phyloP scores from a whole-genome alignment of 2,329 filamentous ascomycete species.

The Scorias spongiosa region DNA sequence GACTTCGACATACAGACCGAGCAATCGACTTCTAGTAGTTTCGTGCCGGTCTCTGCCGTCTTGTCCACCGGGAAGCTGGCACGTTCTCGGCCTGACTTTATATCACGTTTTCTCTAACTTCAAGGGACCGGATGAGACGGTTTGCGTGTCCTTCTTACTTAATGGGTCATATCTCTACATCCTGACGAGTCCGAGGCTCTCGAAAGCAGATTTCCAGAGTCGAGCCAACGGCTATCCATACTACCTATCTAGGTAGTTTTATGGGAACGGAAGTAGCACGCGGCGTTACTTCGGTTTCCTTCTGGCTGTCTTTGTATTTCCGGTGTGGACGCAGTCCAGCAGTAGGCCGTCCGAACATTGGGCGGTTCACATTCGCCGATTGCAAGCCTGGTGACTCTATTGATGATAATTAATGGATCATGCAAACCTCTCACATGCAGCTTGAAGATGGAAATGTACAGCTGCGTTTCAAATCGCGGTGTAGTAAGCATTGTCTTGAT shows the following conservation, averaged over 20 bases:
- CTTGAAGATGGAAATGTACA: neutral
- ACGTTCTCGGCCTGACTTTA: neutral
- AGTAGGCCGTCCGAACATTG: neutral
- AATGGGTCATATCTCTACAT: neutral
- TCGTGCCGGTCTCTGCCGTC: neutral
- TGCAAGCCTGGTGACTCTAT: neutral
- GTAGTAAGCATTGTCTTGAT: conserved; percentile 5
- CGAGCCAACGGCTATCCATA: neutral
- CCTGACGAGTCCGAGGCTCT: neutral
- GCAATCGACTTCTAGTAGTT: neutral
- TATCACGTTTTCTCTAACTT: no score
- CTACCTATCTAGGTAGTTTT: no score
- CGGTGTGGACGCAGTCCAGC: neutral
- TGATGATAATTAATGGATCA: neutral
- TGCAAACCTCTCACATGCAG: neutral
- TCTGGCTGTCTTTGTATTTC: neutral
- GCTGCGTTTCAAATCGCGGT: neutral
- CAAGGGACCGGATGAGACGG: neutral
- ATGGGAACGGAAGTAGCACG: neutral
- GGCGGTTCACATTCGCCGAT: neutral
- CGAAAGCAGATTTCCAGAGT: neutral
- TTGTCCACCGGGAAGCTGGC: neutral
- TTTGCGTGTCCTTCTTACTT: neutral
- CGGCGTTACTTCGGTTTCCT: neutral
- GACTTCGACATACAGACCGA: neutral